Percentiles rank a stretch among this genome's conserved stretches.
Conservation (phyloP, 2,329 filamentous ascomycete species). For the Metarhizium robertsii region DNA sequence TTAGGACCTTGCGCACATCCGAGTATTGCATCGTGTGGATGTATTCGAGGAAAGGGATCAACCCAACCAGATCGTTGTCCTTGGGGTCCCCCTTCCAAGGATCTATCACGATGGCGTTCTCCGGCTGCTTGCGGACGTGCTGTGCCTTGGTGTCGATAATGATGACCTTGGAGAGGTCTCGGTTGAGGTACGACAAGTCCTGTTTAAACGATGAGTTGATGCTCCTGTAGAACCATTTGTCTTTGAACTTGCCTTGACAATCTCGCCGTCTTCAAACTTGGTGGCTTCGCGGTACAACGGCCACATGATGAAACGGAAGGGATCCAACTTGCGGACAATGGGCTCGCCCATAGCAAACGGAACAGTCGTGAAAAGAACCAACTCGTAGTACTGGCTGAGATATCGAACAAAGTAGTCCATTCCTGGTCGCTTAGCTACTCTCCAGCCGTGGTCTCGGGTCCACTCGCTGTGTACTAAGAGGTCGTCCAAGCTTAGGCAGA, state of each 20-base stretch:
- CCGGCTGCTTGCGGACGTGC: constrained; percentile 84
- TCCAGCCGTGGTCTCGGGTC: constrained; percentile 89
- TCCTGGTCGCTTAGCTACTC: constrained; percentile 87
- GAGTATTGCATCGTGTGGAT: constrained; percentile 86
- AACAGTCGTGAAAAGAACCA: constrained; percentile 89
- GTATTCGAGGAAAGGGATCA: constrained; percentile 97
- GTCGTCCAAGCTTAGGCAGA: constrained; percentile 89
- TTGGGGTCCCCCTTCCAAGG: constrained; percentile 80
- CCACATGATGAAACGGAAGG: constrained; percentile 91
- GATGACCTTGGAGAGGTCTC: constrained; percentile 89
- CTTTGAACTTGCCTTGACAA: constrained; percentile 65
- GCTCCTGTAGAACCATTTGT: background rate
- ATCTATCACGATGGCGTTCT: constrained; percentile 86
- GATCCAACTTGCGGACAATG: constrained; percentile 86
- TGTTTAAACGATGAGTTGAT: constrained; percentile 25
- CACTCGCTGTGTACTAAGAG: constrained; percentile 92
- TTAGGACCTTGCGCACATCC: constrained; percentile 78
- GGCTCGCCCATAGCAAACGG: constrained; percentile 79
- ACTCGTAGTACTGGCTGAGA: constrained; percentile 93
- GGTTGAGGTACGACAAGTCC: constrained; percentile 97
- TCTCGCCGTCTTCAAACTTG: constrained; percentile 89
- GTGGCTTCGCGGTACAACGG: constrained; percentile 94
- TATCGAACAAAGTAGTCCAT: constrained; percentile 97
- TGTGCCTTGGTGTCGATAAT: constrained; percentile 79
- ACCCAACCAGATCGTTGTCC: constrained; percentile 76